Base-by-base conservation (phyloP, 179 eudicot genomes). In the Patellifolia procumbens region DNA sequence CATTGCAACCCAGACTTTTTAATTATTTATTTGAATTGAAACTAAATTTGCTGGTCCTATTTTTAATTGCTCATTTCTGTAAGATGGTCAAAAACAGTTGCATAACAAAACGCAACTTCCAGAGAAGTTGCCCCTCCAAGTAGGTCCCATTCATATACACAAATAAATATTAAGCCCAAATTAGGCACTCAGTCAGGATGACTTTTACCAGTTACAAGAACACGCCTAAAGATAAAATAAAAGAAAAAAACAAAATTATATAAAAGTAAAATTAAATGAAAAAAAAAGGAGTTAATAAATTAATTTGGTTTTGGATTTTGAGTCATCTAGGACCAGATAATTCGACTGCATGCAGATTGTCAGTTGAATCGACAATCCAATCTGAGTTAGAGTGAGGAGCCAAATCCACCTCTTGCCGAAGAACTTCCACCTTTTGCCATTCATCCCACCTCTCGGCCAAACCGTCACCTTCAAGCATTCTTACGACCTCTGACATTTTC, bases 361-460 rank as follows among this genome's bases (percentile, higher is more conserved):
- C 86, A 20, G 85, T 85, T 3, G 88, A 85, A 79, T 85, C 88
- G 12, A 85, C 86, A 42, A 85, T 82, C 88, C 88, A 85, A 63
- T 85, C 88, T 0, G 86, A 80, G 76, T 77, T 80, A 53, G 81
- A 59, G 72, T 85, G 86, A 32, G 88, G 80, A 60, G 72, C 78
- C 56, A 85, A 82, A 64, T 85, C 88, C 34, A 85, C 74, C 72
- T 85, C 88, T 75, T 78, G 86, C 10, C 88, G 82, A 64, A 81
- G 82, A 69, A 85, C 80, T 81, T 85, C 88, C 0, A 74, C 86
- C 79, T 85, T 85, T 67, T 85, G 88, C 88, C 88, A 85, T 61
- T 85, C 88, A 5, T 85, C 88, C 88, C 88, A 85, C 73, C 84
- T 76, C 82, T 85, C 88, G 0, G 88, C 88, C 73, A 85, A 64